phyloP scores from a whole-genome alignment of 257 asterid genomes.

The Gardenia jasminoides region DNA sequence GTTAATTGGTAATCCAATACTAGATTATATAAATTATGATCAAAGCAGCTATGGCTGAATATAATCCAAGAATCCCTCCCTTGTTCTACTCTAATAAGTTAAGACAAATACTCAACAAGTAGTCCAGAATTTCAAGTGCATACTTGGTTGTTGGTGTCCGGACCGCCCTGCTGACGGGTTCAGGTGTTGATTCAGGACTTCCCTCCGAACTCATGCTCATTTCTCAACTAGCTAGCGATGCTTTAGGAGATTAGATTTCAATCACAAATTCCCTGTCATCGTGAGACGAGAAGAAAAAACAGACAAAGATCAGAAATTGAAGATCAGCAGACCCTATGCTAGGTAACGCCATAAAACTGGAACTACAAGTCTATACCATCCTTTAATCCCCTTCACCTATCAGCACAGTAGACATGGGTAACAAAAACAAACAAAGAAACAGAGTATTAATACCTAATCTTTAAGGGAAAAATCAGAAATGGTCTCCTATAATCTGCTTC shows the following conservation, averaged over 20 bases:
- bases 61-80: background rate
- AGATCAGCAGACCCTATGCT: background rate
- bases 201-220: conserved; percentile 26
- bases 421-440: too few relatives aligned
- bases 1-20: background rate
- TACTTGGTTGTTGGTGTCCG: conserved; percentile 32
- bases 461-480: too few relatives aligned
- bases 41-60: background rate
- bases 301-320: background rate
- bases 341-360: too few relatives aligned
- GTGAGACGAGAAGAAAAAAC: background rate
- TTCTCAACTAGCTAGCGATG: conserved; percentile 3
- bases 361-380: too few relatives aligned
- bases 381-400: too few relatives aligned
- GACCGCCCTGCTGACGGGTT: conserved; percentile 25
- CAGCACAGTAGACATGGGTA: too few relatives aligned
- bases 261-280: conserved; percentile 1
- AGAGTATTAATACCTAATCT: too few relatives aligned
- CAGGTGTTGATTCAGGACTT: conserved; percentile 13
- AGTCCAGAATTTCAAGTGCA: background rate
- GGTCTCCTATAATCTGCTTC: too few relatives aligned
- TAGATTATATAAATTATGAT: too few relatives aligned
- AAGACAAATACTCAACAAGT: background rate
- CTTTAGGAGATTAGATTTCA: background rate
- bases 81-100: background rate